Base-by-base conservation (phyloP, 1,284 basidiomycete species). In the Cryptococcus jaspeensis region DNA sequence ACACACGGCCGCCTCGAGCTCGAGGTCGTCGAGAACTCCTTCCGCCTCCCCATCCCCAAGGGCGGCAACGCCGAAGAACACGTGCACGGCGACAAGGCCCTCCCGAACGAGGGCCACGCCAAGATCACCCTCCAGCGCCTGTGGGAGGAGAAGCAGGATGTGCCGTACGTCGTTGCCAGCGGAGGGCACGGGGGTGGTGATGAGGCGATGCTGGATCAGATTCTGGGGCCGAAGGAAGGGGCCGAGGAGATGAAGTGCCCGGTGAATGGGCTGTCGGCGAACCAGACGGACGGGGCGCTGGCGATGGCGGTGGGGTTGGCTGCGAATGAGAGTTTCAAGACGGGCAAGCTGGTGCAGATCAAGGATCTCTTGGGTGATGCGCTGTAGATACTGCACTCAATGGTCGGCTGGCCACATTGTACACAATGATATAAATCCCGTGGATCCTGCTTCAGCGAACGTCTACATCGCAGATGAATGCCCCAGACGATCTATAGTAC, bases 161-260 rank as follows among this genome's bases (percentile, higher is more conserved):
- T 84, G 7, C 80, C 81, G 0, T 79, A 81, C 22, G 66, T 71
- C 47, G 69, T 78, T 49, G 80, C 80, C 16, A 79, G 78, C 52
- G 81, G 78, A 15, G 79, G 78, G n/a, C 82, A 84, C 61, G 82
- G 82, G 35, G 82, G 82, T 25, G 82, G 82, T 2, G 82, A 84
- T 63, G 75, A 75, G 35, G 72, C 81, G 7, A 82, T 83, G 82
- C 66, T 84, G 44, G 82, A 77, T 60, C 80, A 81, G 45, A 70
- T 83, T 37, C 82, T 83, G 63, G 82, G 82, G 7, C 80, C 82
- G 5, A 58, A 69, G 20, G 76, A 79, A 9, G 81, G 81, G 0
- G 70, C 76, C 45, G 58, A 62, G 13, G 69, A 67, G 7, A 79
- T 80, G 43, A 70, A 69, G 15, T 79, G 81, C 3, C 81, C 82